Conservation (phyloP, 306 rosid genomes). For the Pueraria montana region DNA sequence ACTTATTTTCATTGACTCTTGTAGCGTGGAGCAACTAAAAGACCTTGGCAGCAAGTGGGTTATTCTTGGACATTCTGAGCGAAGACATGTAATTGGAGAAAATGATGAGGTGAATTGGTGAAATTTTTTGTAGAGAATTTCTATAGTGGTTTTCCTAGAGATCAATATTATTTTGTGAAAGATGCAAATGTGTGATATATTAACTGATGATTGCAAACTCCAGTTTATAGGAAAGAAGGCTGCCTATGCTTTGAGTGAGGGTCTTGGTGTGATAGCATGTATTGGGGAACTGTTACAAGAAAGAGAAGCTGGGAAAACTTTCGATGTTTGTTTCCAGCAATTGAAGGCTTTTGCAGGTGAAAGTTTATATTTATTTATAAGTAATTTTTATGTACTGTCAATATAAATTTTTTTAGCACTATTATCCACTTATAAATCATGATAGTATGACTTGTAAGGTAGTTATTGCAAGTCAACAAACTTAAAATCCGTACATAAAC, state of each 20-base stretch:
- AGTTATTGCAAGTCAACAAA: neutral
- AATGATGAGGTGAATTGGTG: slow-evolving; percentile 92
- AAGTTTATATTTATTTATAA: neutral
- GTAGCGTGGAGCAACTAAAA: slow-evolving; percentile 91
- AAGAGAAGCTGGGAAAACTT: slow-evolving; percentile 97
- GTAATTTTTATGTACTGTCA: slow-evolving; percentile 26
- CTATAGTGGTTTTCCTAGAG: slow-evolving; percentile 27
- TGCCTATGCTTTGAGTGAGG: slow-evolving; percentile 92
- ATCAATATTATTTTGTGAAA: slow-evolving; percentile 9
- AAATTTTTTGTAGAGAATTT: slow-evolving; percentile 36
- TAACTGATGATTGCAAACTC: slow-evolving; percentile 52
- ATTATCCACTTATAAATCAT: neutral
- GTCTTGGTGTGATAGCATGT: slow-evolving; percentile 97
- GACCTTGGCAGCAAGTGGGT: slow-evolving; percentile 94
- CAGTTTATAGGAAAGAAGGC: slow-evolving; percentile 99
- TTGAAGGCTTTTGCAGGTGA: slow-evolving; percentile 87
- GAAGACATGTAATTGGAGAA: slow-evolving; percentile 96
- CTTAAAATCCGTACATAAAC: too few species aligned
- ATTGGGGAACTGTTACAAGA: slow-evolving; percentile 88
- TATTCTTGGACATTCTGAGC: slow-evolving; percentile 95
- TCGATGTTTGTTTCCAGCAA: slow-evolving; percentile 83
- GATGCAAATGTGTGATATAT: slow-evolving; percentile 29
- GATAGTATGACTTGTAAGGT: neutral
- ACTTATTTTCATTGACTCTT: slow-evolving; percentile 31
- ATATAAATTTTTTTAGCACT: neutral